Evolutionary conservation across 2,329 filamentous ascomycete species (phyloP), one percentile per base, ranked within the genome.

Genomic region (Coccinonectria pachysandricola): DNA sequence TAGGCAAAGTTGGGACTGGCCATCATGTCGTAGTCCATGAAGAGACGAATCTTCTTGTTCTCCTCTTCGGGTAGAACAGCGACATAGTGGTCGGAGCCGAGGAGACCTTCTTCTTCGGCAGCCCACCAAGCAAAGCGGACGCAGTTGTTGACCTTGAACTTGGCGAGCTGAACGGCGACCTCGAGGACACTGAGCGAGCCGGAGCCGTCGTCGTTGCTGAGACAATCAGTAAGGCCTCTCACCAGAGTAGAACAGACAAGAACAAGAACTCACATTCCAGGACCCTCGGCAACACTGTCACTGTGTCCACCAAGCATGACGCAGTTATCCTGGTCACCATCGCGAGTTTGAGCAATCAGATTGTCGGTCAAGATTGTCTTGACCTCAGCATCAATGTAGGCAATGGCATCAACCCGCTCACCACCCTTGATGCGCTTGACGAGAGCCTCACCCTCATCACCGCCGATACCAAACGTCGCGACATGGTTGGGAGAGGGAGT

Each of bases 151-250:
- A 77, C 71, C 17, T 51, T 53, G 52, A 68, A 78, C 12, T 63
- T 60, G 31, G 64, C 53, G 30, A 79, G 56, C 37, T 75, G 71
- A 3, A 61, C 65, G 2, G 75, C 74, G 7, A 79, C 59, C 46
- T 79, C 75, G 19, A 79, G 64, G 5, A 79, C 56, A 1, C 70
- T 66, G 28, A 74, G 43, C 17, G 67, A 73, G 29, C 80, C 80
- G 3, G 75, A 77, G 23, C 80, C 80, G 43, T 86, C 78, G 41
- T 86, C 80, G 50, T 86, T 86, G 62, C n/a, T n/a, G n/a, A n/a
- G n/a, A n/a, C n/a, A n/a, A n/a, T n/a, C n/a, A n/a, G n/a, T n/a
- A n/a, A n/a, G n/a, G n/a, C n/a, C n/a, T n/a, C n/a, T n/a, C n/a
- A n/a, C n/a, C n/a, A n/a, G n/a, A n/a, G n/a, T n/a, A n/a, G n/a